Base-by-base conservation (phyloP, 1,284 basidiomycete genomes). In the Blastosporella zonata region DNA sequence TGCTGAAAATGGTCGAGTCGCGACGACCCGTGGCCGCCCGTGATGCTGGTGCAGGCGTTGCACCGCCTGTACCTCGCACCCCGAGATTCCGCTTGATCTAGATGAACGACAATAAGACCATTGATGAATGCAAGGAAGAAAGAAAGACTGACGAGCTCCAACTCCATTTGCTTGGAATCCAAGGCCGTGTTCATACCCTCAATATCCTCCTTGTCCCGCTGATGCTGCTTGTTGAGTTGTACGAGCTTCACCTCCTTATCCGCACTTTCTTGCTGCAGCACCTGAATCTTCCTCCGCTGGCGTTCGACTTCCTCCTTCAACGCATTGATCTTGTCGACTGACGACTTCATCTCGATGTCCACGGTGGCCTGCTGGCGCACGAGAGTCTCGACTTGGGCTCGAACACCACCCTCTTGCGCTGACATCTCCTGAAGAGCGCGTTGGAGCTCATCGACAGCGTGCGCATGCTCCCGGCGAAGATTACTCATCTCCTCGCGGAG, bases 81-180 rank as follows among this genome's bases (percentile, higher is more conserved):
- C 77, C 79, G 22, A 82, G 69, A 43, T 80, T 81, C 29, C 90
- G 75, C 65, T 93, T 93, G 48, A 91, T 71, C 90, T 92, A 46
- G 3, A 54, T 23, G 18, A n/a, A 35, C 15, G n/a, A 53, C 29
- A 31, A 50, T 47, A 31, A 46, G 39, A 35, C 49, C 31, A 18
- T 18, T 0, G 6, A 12, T 1, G 23, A 3, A 7, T 44, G 9
- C 25, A 21, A 18, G 41, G 36, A 36, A 43, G 9, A 37, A 3
- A 21, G 18, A 50, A 46, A 52, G 17, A 74, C 86, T 56, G 48
- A 94, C 92, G 68, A 92, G 63, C 62, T 93, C 90, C 20, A 95
- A 71, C 63, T 94, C 91, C 62, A 93, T 90, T 61, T 94, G 92
- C 67, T 94, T 94, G 18, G 90, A 84, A 65, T 93, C 90, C 51